These are phyloP conservation scores for Dendrobium catenatum DNA, from an alignment of 106 monocot genomes.

Conservation along the genomic window DNA sequence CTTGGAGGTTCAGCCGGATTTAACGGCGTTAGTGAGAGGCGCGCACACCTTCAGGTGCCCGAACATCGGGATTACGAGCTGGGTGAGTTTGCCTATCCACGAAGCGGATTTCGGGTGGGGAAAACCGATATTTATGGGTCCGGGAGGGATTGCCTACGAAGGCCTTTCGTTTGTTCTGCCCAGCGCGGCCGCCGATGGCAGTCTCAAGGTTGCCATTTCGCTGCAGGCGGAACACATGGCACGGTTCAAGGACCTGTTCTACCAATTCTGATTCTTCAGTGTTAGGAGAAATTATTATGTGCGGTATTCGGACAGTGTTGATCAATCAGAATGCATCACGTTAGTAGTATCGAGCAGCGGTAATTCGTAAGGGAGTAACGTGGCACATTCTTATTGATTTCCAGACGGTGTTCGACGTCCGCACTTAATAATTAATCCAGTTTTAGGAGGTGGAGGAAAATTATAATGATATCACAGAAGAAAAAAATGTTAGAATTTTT, in stretches of 20 bases:
- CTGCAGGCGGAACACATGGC: conserved; percentile 74
- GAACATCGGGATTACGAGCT: conserved; percentile 78
- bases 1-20: conserved; percentile 72
- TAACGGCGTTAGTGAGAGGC: conserved; percentile 53
- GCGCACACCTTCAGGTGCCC: conserved; percentile 74
- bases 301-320: no score
- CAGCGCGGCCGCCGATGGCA: conserved; percentile 57
- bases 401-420: no score
- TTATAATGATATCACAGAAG: no score
- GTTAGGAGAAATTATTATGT: no score
- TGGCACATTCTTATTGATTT: no score
- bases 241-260: conserved; percentile 52
- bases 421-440: no score
- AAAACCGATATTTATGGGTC: conserved; percentile 72
- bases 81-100: conserved; percentile 65
- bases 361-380: no score
- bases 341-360: no score
- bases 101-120: conserved; percentile 97
- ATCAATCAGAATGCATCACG: no score
- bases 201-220: conserved; percentile 69
- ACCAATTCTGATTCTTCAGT: conserved; percentile 14
- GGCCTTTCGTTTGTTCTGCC: conserved; percentile 69
- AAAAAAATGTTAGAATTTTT: no score
- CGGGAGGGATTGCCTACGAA: conserved; percentile 60
- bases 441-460: no score